Evolutionary conservation across 2,329 filamentous ascomycete genomes (phyloP).

Genomic region (Aspergillus neotritici): DNA sequence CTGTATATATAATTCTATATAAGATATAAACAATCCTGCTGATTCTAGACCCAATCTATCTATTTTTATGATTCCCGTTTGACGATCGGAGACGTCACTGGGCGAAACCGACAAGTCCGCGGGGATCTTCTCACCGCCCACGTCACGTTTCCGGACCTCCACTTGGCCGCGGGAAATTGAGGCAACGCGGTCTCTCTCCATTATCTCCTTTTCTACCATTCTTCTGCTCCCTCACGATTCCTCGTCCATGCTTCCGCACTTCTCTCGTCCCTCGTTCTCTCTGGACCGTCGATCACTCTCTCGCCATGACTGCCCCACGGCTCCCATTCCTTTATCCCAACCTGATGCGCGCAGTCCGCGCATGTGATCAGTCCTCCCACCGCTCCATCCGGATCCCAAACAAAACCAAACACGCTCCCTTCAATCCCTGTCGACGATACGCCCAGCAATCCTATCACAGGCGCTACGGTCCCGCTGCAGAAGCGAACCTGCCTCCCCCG

Average conservation of each 20-base stretch:
- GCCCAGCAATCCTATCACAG: slow-evolving; percentile 39
- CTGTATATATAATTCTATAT: slow-evolving; percentile 5
- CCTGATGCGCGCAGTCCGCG: slow-evolving; percentile 53
- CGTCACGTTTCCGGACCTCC: slow-evolving; percentile 19
- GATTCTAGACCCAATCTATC: no score
- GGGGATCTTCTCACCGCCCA: slow-evolving; percentile 21
- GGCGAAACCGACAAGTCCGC: slow-evolving; percentile 3
- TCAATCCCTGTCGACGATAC: slow-evolving; percentile 33
- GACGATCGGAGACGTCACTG: no score
- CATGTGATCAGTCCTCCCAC: slow-evolving; percentile 43
- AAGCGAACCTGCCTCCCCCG: slow-evolving; percentile 37
- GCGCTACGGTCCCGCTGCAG: slow-evolving; percentile 44
- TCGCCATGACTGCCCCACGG: slow-evolving; percentile 55
- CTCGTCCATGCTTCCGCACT: slow-evolving; percentile 1
- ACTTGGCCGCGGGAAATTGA: slow-evolving; percentile 24
- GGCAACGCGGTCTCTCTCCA: not conserved
- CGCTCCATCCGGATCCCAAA: slow-evolving; percentile 38
- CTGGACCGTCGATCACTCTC: slow-evolving; percentile 3
- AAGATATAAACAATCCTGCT: no score
- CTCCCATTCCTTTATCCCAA: slow-evolving; percentile 66
- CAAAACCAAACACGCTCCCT: slow-evolving; percentile 22
- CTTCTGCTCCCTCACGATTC: slow-evolving; percentile 1
- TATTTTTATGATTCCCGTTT: not conserved
- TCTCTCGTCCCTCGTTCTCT: slow-evolving; percentile 8
- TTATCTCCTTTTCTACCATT: not conserved